Percentiles rank a stretch among this genome's conserved stretches.
Evolutionary conservation across 1,284 basidiomycete genomes (phyloP).

Genomic region (Puccinia novopanici): DNA sequence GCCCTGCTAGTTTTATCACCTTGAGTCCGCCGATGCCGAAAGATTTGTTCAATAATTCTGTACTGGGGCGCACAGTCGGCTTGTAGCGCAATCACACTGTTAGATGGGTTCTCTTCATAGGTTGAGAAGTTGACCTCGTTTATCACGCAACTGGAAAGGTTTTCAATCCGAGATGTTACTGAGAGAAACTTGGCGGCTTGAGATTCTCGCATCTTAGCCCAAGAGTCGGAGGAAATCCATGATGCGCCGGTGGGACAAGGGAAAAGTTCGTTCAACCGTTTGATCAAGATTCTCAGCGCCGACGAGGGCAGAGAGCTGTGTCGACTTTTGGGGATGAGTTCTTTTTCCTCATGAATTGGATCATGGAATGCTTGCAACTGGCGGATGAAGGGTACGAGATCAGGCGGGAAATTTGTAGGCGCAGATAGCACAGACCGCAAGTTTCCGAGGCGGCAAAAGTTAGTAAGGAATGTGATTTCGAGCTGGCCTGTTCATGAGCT

Average conservation of each 20-base stretch:
- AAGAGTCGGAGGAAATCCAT: conserved; percentile 1
- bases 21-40: neutral
- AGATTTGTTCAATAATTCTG: conserved; percentile 10
- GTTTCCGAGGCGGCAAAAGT: too few relatives aligned
- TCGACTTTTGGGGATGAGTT: neutral
- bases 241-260: neutral
- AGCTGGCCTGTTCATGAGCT: conserved; percentile 24
- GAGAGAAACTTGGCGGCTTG: conserved; percentile 1
- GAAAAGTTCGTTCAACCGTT: neutral
- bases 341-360: neutral
- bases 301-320: neutral
- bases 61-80: conserved; percentile 17
- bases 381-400: conserved; percentile 2
- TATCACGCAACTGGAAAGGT: neutral
- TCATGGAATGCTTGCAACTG: conserved; percentile 18
- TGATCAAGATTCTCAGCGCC: neutral
- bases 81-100: conserved; percentile 14
- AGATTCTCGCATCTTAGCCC: neutral
- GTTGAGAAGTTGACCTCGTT: conserved; percentile 1
- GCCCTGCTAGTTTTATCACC: neutral
- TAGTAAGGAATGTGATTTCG: conserved; percentile 12
- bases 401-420: neutral
- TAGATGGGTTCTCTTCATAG: conserved; percentile 16
- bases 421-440: neutral
- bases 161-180: conserved; percentile 14